Percentiles rank a stretch among this genome's conserved stretches.
Evolutionary conservation across 768 basidiomycete species (phyloP).

Genomic region (Psilocybe cyanescens): DNA sequence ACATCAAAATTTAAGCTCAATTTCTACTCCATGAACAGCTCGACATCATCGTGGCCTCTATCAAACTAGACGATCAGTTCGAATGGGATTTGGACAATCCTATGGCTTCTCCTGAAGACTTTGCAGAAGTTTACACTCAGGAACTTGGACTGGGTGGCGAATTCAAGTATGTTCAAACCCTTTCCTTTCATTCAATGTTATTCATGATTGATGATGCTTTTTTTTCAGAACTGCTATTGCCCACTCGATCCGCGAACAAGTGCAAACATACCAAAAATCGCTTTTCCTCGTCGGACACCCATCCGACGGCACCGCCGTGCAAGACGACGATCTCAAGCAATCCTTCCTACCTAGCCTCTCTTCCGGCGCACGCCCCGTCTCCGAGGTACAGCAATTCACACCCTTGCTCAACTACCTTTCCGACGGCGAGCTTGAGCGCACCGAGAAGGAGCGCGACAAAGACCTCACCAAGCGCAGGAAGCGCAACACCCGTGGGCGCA

Average conservation of each 20-base stretch:
- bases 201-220: neutral
- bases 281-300: slow-evolving; percentile 90
- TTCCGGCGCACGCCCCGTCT: slow-evolving; percentile 71
- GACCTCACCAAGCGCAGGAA: slow-evolving; percentile 86
- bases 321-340: slow-evolving; percentile 90
- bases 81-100: slow-evolving; percentile 94
- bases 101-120: slow-evolving; percentile 86
- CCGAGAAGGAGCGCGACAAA: slow-evolving; percentile 93
- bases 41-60: slow-evolving; percentile 91
- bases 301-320: slow-evolving; percentile 74
- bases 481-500: slow-evolving; percentile 79
- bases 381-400: slow-evolving; percentile 81
- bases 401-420: slow-evolving; percentile 89
- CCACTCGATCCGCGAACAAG: slow-evolving; percentile 95
- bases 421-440: slow-evolving; percentile 86
- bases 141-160: slow-evolving; percentile 92
- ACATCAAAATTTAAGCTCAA: slow-evolving; percentile 10
- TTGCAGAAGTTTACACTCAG: slow-evolving; percentile 83
- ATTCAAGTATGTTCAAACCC: slow-evolving; percentile 69
- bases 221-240: slow-evolving; percentile 88
- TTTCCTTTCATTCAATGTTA: neutral
- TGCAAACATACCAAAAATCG: slow-evolving; percentile 89
- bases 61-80: slow-evolving; percentile 95
- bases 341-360: slow-evolving; percentile 86
- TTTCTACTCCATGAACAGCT: slow-evolving; percentile 52